Base-by-base conservation (phyloP, 495 filamentous ascomycete genomes). In the Aspergillus panamensis region DNA sequence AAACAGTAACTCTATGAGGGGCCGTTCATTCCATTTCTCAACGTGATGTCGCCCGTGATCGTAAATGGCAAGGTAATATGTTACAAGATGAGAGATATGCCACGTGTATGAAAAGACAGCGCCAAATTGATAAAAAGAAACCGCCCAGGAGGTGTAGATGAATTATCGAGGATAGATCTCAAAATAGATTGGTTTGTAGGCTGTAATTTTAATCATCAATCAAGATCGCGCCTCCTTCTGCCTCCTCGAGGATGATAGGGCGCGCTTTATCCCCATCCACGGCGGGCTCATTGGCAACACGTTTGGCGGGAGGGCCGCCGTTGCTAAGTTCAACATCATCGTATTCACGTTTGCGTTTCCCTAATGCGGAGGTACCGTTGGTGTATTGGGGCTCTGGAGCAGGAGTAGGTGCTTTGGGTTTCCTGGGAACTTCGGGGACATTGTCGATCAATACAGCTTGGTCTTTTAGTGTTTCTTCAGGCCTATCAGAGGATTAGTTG, bases 201-300 rank as follows among this genome's bases (percentile, higher is more conserved):
- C 16, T 39, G 10, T 39, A 0, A 45, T 21, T 64, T 62, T 44
- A 82, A 49, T 86, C 80, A 68, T 91, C 87, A 21, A 95, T 92
- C 53, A 90, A 63, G 60, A 95, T 92, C 8, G 86, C 84, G 19
- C 87, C 88, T 35, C 80, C 82, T 2, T 73, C 77, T 8, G 71
- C 62, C 57, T 87, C 87, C 53, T 90, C 82, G 12, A 81, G 48
- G 17, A 83, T 63, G 17, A 83, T 75, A 32, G 78, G 62, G 25
- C 73, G 66, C 39, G 71, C 65, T n/a, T 65, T 67, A 20, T 74
- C 67, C 6, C 68, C 69, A 47, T 73, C 67, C 1, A 64, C 49
- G 5, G 56, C 31, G 6, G 71, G 62, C 17, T 58, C 65, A 14
- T 61, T 69, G 2, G 71, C 71, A 16, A 74, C 73, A 10, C 78